Evolutionary conservation across 1,284 basidiomycete species (phyloP).

Genomic region (Porogramme epimiltina): DNA sequence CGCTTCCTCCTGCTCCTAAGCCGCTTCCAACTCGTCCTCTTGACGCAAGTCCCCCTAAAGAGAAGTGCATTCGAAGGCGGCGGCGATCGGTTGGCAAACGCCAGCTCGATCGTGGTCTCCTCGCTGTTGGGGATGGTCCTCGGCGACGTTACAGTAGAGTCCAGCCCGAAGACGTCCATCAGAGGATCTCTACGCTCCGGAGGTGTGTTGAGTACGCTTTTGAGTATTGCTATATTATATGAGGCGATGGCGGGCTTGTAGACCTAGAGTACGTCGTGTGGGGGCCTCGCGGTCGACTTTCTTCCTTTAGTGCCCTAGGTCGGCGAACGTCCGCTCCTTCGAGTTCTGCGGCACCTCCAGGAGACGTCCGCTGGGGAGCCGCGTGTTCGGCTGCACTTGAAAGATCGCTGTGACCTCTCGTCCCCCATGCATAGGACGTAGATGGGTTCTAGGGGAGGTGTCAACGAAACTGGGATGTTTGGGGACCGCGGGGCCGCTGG

Average conservation of each 20-base stretch:
- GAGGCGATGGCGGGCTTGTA: slow-evolving; percentile 64
- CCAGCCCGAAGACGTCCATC: slow-evolving; percentile 18
- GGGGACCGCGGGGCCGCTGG: slow-evolving; percentile 15
- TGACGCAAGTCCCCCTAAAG: slow-evolving; percentile 28
- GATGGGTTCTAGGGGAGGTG: slow-evolving; percentile 66
- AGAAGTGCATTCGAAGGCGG: slow-evolving; percentile 17
- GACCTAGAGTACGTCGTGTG: slow-evolving; percentile 66
- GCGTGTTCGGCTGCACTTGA: slow-evolving; percentile 59
- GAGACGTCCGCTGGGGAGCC: slow-evolving; percentile 69
- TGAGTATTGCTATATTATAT: slow-evolving; percentile 78
- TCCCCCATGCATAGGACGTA: slow-evolving; percentile 78
- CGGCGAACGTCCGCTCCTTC: slow-evolving; percentile 55
- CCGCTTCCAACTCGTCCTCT: slow-evolving; percentile 28
- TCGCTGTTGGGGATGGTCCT: slow-evolving; percentile 19
- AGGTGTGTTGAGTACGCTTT: slow-evolving; percentile 76
- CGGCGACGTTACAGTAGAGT: slow-evolving; percentile 9
- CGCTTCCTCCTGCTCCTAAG: slow-evolving; percentile 18
- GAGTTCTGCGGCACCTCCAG: slow-evolving; percentile 44
- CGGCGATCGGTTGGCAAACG: slow-evolving; percentile 26
- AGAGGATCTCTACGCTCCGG: slow-evolving; percentile 50
- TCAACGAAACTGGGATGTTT: slow-evolving; percentile 57
- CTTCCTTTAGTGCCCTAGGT: slow-evolving; percentile 63
- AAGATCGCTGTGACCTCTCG: slow-evolving; percentile 66
- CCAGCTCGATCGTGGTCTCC: slow-evolving; percentile 34
- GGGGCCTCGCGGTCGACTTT: slow-evolving; percentile 57